Conservation (phyloP, 1,284 basidiomycete genomes). For the Ustilago vetiveriae region DNA sequence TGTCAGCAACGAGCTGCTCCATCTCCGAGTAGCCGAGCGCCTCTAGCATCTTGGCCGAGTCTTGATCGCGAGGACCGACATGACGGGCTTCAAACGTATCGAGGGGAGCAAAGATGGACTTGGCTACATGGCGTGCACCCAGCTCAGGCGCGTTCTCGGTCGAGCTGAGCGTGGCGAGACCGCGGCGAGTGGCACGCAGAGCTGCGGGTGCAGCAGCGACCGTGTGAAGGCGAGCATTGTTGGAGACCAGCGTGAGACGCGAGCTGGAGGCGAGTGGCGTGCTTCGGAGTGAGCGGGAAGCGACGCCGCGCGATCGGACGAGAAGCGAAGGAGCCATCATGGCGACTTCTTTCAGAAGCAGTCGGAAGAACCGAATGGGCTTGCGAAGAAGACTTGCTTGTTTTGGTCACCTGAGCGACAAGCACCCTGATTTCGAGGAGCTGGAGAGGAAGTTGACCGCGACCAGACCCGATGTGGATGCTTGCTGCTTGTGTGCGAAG, state of each 20-base stretch:
- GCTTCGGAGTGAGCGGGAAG: slow-evolving; percentile 26
- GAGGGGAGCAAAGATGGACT: slow-evolving; percentile 60
- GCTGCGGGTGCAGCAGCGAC: not conserved
- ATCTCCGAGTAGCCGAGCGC: slow-evolving; percentile 59
- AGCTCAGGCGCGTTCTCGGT: slow-evolving; percentile 53
- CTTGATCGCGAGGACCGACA: slow-evolving; percentile 59
- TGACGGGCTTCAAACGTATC: slow-evolving; percentile 62
- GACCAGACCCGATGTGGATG: slow-evolving; percentile 2
- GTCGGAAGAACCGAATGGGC: not conserved
- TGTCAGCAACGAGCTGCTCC: slow-evolving; percentile 60
- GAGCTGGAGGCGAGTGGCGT: slow-evolving; percentile 25
- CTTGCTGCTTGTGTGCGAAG: slow-evolving; percentile 1
- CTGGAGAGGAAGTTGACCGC: not conserved
- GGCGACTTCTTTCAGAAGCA: not conserved
- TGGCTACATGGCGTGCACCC: slow-evolving; percentile 44
- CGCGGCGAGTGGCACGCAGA: slow-evolving; percentile 6
- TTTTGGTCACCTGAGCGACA: not conserved
- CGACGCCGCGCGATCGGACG: slow-evolving; percentile 34
- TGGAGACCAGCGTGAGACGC: slow-evolving; percentile 7
- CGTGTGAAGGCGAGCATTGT: slow-evolving; percentile 6
- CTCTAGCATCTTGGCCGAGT: slow-evolving; percentile 58
- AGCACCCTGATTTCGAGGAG: not conserved
- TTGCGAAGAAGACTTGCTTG: not conserved
- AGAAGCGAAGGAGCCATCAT: slow-evolving; percentile 39
- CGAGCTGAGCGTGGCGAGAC: slow-evolving; percentile 45